These are phyloP conservation scores for Acacia concinna DNA, from an alignment of 331 rosid species.

Conservation along the genomic window DNA sequence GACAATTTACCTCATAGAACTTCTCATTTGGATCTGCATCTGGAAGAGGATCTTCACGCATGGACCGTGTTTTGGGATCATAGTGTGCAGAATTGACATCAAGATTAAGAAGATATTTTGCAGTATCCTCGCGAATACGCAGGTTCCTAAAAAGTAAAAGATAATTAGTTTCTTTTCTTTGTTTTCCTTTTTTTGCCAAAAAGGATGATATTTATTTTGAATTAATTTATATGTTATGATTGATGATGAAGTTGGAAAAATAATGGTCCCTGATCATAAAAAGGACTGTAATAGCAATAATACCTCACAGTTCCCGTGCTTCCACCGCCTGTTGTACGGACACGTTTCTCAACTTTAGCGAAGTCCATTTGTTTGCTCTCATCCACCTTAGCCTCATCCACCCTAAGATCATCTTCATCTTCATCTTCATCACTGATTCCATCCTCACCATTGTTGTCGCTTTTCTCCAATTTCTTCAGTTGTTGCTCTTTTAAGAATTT, in stretches of 20 bases:
- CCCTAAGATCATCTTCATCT: constrained; percentile 47
- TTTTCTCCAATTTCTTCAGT: constrained; percentile 56
- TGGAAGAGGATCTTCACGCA: constrained; percentile 68
- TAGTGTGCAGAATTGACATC: constrained; percentile 56
- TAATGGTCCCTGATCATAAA: neutral
- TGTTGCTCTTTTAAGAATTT: constrained; percentile 53
- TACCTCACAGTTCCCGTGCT: constrained; percentile 64
- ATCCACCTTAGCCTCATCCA: constrained; percentile 65
- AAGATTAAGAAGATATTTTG: constrained; percentile 57
- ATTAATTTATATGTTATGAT: neutral
- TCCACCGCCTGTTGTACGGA: constrained; percentile 63
- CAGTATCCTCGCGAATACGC: constrained; percentile 60
- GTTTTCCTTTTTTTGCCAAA: neutral
- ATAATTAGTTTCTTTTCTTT: neutral
- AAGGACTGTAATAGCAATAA: constrained; percentile 5
- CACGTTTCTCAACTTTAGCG: constrained; percentile 68
- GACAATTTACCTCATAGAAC: constrained; percentile 41
- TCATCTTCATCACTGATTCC: constrained; percentile 45
- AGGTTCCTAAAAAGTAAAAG: constrained; percentile 39
- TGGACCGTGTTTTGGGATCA: constrained; percentile 62
- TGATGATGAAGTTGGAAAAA: neutral
- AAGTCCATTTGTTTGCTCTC: constrained; percentile 67
- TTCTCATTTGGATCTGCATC: constrained; percentile 61
- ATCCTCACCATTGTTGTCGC: constrained; percentile 41
- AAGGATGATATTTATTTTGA: neutral